Conservation (phyloP, 345 rosid species). For the Rhodamnia argentea region DNA sequence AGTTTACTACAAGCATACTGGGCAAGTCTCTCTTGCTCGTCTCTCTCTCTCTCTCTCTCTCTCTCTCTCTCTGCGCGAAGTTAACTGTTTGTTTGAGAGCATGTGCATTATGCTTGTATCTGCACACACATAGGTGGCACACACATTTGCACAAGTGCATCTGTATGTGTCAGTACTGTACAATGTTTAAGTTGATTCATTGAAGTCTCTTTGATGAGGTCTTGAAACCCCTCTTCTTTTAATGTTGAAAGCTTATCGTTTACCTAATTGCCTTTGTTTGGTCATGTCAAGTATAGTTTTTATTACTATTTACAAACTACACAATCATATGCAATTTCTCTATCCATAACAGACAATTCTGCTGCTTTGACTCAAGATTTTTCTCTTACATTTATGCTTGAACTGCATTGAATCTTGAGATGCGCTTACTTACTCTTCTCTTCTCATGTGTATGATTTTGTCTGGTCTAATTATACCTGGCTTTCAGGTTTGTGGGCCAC, state of each 20-base stretch:
- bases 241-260: not conserved
- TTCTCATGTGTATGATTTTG: not conserved
- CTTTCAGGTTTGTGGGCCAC: constrained; percentile 69
- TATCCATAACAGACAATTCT: not conserved
- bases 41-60: not conserved
- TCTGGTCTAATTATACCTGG: not conserved
- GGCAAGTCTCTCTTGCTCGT: constrained; percentile 35
- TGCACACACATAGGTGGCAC: not conserved
- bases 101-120: not conserved
- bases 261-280: not conserved
- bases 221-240: not conserved
- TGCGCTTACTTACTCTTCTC: not conserved
- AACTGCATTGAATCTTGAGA: not conserved
- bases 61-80: not conserved
- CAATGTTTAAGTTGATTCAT: not conserved
- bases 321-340: not conserved
- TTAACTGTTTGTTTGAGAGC: not conserved
- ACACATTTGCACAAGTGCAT: not conserved
- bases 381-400: not conserved
- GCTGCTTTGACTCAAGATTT: not conserved
- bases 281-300: not conserved
- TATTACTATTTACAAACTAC: not conserved
- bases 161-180: not conserved
- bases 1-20: constrained; percentile 88
- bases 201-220: not conserved